Evolutionary conservation across 768 basidiomycete genomes (phyloP), one percentile per base, ranked within the genome.

Genomic region (Pleurotus salmoneostramineus): DNA sequence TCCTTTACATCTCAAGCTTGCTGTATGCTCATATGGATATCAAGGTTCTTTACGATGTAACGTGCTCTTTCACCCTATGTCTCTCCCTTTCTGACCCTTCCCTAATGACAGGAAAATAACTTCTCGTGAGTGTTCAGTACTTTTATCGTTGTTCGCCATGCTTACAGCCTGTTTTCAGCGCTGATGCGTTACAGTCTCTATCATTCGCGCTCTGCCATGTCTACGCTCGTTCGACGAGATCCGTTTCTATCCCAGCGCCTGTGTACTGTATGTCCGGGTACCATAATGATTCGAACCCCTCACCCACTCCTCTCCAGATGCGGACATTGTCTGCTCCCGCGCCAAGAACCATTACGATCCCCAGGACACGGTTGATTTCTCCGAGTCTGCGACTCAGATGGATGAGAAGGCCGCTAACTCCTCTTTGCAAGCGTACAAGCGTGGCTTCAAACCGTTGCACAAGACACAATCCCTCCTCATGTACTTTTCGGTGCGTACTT

Each of bases 201-300:
- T 85, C 90, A 0, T 93, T 88, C 54, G 85, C 89, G 0, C 69
- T 78, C 3, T 78, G 75, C 48, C 76, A 78, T 60, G 74, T 78
- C 14, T 77, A 91, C 61, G 88, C 90, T 1, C 81, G 90, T 2
- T 84, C 89, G 8, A 91, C 89, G 2, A 83, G 90, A 31, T 88
- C 89, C 0, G 90, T 91, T 1, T 91, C 90, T 0, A 91, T 91
- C 51, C 90, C 90, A 0, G 90, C 89, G 0, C 90, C 90, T 0
- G 89, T 91, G 0, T 91, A 91, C 62, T 91, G 89, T 91, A 63
- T 67, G 87, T n/a, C n/a, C n/a, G n/a, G n/a, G n/a, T n/a, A n/a
- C n/a, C n/a, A n/a, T n/a, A n/a, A n/a, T n/a, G n/a, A 55, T 34
- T 40, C 12, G 27, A n/a, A 46, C 15, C 3, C 27, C 87, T 49